Percentiles rank a stretch among this genome's conserved stretches.
These are phyloP conservation scores for Cryptococcus neoformans DNA, from an alignment of 1,284 basidiomycete genomes.

Conservation along the genomic window DNA sequence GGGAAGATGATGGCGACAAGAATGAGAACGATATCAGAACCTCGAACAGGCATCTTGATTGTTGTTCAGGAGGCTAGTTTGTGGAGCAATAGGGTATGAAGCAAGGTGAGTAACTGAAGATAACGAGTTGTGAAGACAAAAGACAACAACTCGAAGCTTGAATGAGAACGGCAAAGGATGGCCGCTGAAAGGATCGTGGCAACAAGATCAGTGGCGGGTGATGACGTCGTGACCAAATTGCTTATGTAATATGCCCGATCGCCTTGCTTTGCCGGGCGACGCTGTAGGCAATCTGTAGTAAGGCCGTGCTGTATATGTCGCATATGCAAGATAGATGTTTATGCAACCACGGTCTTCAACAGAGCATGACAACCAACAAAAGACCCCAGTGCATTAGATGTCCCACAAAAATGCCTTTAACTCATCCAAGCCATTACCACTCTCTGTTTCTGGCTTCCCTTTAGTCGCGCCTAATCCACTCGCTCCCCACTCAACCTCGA, in stretches of 20 bases:
- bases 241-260: no score
- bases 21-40: constrained; percentile 47
- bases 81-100: no score
- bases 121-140: background rate
- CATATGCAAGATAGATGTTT: no score
- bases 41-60: constrained; percentile 37
- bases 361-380: background rate
- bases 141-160: background rate
- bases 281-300: no score
- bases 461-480: constrained; percentile 27
- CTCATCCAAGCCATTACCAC: constrained; percentile 36
- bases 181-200: no score
- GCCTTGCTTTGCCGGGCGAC: no score
- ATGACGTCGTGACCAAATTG: no score
- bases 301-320: no score
- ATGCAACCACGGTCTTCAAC: background rate
- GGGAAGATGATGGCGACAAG: constrained; percentile 61
- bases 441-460: constrained; percentile 5
- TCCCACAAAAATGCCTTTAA: constrained; percentile 33
- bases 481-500: constrained; percentile 39
- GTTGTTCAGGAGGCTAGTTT: background rate
- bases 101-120: no score
- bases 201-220: no score
- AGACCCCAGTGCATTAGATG: constrained; percentile 1
- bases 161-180: no score